Base-by-base conservation (phyloP, 306 rosid genomes). In the Lathyrus aphaca region DNA sequence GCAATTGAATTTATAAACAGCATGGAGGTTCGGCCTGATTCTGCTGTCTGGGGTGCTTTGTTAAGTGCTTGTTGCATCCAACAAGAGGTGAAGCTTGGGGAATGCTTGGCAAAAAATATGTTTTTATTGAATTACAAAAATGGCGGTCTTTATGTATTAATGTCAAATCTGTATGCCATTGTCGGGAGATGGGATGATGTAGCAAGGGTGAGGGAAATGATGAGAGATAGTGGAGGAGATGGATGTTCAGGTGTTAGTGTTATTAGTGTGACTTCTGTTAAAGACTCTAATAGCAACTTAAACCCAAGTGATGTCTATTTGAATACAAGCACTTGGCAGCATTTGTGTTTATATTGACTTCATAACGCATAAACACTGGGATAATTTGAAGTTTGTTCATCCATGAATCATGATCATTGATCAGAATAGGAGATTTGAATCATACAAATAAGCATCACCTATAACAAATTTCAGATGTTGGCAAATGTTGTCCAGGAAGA, bases 181-280 rank as follows among this genome's bases (percentile, higher is more conserved):
- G 75, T 81, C 51, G 88, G 87, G 70, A 84, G 93, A 83, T 89
- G 97, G 94, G 81, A 78, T 65, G 94, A 91, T 66, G 96, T 85
- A 56, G 96, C 83, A 39, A 84, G 82, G 74, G 86, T 91, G 76
- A 85, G 95, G 82, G 67, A 82, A 83, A 89, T 89, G 89, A 89
- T 87, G 92, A 87, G 84, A 82, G 84, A 80, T 18, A 80, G 18
- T 25, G 88, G 86, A 69, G 88, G 88, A 5, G 94, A 85, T 73
- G 90, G 85, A 19, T 89, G 84, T 74, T 81, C 81, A 3, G 90
- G 90, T 32, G 57, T 78, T 37, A 87, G 96, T 77, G 81, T 84
- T 37, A 73, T 86, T 75, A 83, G 82, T 77, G 74, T 75, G 59
- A 67, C 55, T n/a, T 61, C 74, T 23, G 8, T 51, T 23, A 77